Conservation (phyloP, 495 filamentous ascomycete species). For the Podospora pseudoanserina region DNA sequence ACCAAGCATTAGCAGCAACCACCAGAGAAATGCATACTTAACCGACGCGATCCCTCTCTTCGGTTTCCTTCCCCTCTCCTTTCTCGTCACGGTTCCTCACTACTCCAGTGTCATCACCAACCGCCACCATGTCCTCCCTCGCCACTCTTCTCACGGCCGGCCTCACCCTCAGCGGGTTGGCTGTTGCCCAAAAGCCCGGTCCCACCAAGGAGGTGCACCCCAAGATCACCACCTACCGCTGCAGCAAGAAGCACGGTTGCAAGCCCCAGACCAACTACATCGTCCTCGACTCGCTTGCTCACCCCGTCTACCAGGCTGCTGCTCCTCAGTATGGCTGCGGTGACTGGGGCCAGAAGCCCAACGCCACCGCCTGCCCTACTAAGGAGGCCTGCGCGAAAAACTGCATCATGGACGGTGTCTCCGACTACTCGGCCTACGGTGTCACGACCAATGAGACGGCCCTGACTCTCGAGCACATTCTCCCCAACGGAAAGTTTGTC, state of each 20-base stretch:
- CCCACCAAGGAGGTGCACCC: slow-evolving; percentile 46
- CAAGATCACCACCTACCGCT: slow-evolving; percentile 54
- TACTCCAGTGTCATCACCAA: slow-evolving; percentile 13
- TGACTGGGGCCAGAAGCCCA: slow-evolving; percentile 47
- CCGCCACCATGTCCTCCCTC: slow-evolving; percentile 17
- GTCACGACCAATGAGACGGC: slow-evolving; percentile 43
- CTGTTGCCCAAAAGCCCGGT: slow-evolving; percentile 26
- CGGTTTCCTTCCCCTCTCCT: slow-evolving; percentile 1
- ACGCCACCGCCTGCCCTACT: slow-evolving; percentile 45
- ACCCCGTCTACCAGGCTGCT: slow-evolving; percentile 24
- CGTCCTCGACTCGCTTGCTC: slow-evolving; percentile 53
- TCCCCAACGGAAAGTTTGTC: slow-evolving; percentile 18
- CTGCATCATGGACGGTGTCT: slow-evolving; percentile 50
- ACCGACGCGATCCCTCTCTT: background rate
- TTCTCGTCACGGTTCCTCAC: slow-evolving; percentile 2
- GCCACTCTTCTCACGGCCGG: slow-evolving; percentile 15
- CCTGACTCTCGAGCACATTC: slow-evolving; percentile 47
- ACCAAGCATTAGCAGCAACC: background rate
- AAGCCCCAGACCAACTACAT: slow-evolving; percentile 49
- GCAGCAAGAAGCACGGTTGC: slow-evolving; percentile 51
- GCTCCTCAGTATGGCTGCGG: slow-evolving; percentile 29
- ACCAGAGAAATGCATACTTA: background rate
- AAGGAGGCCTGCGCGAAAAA: slow-evolving; percentile 45
- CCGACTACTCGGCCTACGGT: slow-evolving; percentile 45
- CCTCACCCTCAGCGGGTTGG: slow-evolving; percentile 19